phyloP scores from a whole-genome alignment of 75 land plant species.

The Picea glauca region DNA sequence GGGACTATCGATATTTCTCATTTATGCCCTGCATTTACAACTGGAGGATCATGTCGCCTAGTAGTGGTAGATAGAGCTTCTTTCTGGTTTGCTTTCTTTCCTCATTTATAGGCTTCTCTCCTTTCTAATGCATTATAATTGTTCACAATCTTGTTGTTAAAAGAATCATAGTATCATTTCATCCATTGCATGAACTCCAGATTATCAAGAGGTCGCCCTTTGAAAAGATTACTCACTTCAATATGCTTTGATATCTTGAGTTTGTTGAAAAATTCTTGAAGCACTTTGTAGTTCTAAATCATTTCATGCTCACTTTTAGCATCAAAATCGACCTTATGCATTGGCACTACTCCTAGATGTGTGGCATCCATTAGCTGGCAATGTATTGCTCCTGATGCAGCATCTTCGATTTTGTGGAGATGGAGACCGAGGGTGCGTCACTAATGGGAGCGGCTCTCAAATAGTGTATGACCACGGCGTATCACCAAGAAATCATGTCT shows the following conservation, averaged over 20 bases:
- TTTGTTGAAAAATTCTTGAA: slow-evolving; percentile 91
- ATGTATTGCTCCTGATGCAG: no score
- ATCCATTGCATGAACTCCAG: slow-evolving; percentile 91
- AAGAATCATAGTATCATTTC: slow-evolving; percentile 75
- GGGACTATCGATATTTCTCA: background rate
- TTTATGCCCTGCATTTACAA: background rate
- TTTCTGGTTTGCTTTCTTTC: slow-evolving; percentile 64
- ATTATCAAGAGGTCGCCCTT: slow-evolving; percentile 80
- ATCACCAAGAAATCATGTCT: no score
- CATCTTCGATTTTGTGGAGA: no score
- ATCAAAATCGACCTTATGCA: slow-evolving; percentile 28
- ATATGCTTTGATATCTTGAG: slow-evolving; percentile 86
- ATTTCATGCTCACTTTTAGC: slow-evolving; percentile 89
- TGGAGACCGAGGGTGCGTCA: no score
- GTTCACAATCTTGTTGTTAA: slow-evolving; percentile 36
- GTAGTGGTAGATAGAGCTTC: slow-evolving; percentile 7
- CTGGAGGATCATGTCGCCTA: slow-evolving; percentile 21
- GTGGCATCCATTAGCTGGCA: no score
- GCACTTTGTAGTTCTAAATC: slow-evolving; percentile 94
- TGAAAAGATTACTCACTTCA: slow-evolving; percentile 72
- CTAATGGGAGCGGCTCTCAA: no score
- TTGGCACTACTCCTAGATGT: no score
- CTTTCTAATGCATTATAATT: slow-evolving; percentile 90
- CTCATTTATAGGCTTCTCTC: slow-evolving; percentile 77
- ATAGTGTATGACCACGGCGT: no score